phyloP scores from a whole-genome alignment of 2,329 filamentous ascomycete species.

The Curvularia verruculosa region DNA sequence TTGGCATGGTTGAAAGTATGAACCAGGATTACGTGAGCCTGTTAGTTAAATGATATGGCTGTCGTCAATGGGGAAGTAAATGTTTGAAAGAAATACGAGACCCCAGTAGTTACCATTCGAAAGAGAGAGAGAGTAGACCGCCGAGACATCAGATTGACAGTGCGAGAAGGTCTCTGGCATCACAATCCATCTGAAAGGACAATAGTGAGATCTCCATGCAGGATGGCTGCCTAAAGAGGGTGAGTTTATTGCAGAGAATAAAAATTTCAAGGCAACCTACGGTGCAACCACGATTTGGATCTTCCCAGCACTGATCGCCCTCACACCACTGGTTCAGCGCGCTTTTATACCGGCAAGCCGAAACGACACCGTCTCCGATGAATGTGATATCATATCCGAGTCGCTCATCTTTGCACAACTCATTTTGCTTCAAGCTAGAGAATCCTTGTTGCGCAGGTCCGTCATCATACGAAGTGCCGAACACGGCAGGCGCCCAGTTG shows the following conservation, averaged over 20 bases:
- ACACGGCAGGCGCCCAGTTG: slow-evolving; percentile 87
- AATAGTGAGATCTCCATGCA: slow-evolving; percentile 32
- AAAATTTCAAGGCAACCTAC: slow-evolving; percentile 62
- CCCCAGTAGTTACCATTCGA: slow-evolving; percentile 8
- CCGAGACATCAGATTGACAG: not conserved
- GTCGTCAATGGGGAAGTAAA: slow-evolving; percentile 1
- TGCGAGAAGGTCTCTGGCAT: not conserved
- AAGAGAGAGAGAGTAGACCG: not conserved
- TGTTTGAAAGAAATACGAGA: slow-evolving; percentile 6
- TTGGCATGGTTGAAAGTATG: slow-evolving; percentile 31
- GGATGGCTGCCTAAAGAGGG: slow-evolving; percentile 29
- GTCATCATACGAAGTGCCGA: slow-evolving; percentile 74
- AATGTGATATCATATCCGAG: slow-evolving; percentile 84
- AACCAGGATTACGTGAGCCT: slow-evolving; percentile 20
- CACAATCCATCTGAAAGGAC: slow-evolving; percentile 37
- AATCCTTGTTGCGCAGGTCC: slow-evolving; percentile 63
- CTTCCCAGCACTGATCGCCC: slow-evolving; percentile 50
- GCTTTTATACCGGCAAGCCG: slow-evolving; percentile 65
- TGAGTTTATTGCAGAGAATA: not conserved
- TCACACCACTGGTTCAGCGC: slow-evolving; percentile 67
- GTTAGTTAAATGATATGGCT: slow-evolving; percentile 5
- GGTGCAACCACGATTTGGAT: slow-evolving; percentile 72
- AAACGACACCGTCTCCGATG: slow-evolving; percentile 65
- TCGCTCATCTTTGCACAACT: slow-evolving; percentile 69
- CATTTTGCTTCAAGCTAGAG: slow-evolving; percentile 84